Conservation (phyloP, 257 asterid genomes). For the Penstemon barbatus region DNA sequence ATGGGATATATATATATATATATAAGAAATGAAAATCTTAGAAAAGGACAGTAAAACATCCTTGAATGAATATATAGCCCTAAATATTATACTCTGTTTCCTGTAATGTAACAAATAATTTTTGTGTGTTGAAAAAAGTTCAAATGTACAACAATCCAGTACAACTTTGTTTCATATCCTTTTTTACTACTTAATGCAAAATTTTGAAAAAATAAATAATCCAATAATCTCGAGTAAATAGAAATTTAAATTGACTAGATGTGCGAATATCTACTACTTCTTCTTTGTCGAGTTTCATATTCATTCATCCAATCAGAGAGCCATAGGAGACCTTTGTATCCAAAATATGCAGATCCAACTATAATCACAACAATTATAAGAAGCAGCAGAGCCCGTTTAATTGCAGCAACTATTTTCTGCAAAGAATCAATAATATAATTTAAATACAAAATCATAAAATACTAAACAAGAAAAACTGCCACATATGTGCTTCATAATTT, state of each 20-base stretch:
- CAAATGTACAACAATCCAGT: no score
- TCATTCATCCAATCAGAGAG: slow-evolving; percentile 88
- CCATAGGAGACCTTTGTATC: slow-evolving; percentile 66
- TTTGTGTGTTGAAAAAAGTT: no score
- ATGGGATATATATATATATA: no score
- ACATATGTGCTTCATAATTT: slow-evolving; percentile 6
- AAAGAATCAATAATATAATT: slow-evolving; percentile 11
- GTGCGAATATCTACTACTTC: slow-evolving; percentile 44
- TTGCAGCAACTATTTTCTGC: slow-evolving; percentile 51
- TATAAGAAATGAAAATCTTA: no score
- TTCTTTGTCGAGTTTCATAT: slow-evolving; percentile 52
- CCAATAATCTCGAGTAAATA: neutral
- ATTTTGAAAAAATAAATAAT: no score
- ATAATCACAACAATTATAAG: slow-evolving; percentile 35
- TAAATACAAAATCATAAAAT: neutral
- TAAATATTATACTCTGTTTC: no score
- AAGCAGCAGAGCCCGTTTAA: slow-evolving; percentile 42
- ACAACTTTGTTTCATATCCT: no score
- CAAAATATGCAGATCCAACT: slow-evolving; percentile 46
- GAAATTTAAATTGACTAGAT: slow-evolving; percentile 22
- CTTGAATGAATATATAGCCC: no score
- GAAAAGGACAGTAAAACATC: no score
- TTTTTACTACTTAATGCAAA: no score
- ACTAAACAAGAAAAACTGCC: slow-evolving; percentile 5
- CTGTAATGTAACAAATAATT: no score